Evolutionary conservation across 1,139 yeast species (phyloP), one percentile per base, ranked within the genome.

Genomic region (Hemisphaericaspora subhashii): DNA sequence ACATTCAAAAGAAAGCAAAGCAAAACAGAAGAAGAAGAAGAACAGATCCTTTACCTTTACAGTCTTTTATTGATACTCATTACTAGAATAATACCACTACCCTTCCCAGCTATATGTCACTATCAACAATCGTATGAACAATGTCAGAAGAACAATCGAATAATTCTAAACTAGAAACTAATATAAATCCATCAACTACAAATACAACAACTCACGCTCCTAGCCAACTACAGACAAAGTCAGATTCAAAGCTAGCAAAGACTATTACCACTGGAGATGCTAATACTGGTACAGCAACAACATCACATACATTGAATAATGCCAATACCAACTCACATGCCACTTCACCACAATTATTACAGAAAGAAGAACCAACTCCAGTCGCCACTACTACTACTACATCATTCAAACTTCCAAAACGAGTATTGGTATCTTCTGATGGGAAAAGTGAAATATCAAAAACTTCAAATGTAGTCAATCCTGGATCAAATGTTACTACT

Each of bases 331-430:
- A 25, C 26, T 5, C 34, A n/a, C 27, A 24, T 12, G 14, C 27
- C 4, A 12, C 27, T 5, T 3, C 27, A n/a, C n/a, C n/a, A 13
- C 27, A 12, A n/a, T n/a, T n/a, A n/a, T n/a, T n/a, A n/a, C n/a
- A n/a, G n/a, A n/a, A n/a, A 15, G 32, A 29, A 18, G 32, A 29
- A 17, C 23, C 32, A 29, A 11, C 35, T 13, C 3, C 17, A n/a
- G 12, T 5, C 18, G 28, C 31, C 20, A 27, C 31, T 15, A 27
- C 31, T 16, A 15, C 31, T 15, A 15, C 23, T 15, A 21, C 23
- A 12, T 33, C 27, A 16, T 39, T 39, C 17, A 39, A 37, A 25
- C 33, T 39, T 8, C 42, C 42, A 8, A 39, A 39, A 13, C 35
- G 37, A 18, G 25, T 39, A 14, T 22, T 33, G 18, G 35, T 36